Evolutionary conservation across 83 land plant species (phyloP).

Genomic region (Thuja plicata): DNA sequence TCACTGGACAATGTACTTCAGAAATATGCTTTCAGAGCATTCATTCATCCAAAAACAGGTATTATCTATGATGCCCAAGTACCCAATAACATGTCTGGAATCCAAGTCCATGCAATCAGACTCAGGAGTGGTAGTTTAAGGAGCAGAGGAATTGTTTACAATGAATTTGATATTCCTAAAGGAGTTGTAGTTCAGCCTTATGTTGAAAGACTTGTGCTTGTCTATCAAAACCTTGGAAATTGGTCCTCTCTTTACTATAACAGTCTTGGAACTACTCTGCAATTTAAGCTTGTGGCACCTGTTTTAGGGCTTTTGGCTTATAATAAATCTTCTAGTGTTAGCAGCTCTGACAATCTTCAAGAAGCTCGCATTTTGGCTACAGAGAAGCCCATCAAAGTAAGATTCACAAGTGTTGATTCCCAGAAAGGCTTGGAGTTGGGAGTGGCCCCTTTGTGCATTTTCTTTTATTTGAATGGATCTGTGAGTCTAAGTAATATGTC

Average conservation of each 20-base stretch:
- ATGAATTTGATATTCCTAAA: constrained; percentile 36
- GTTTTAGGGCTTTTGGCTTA: constrained; percentile 46
- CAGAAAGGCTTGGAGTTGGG: neutral
- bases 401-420: constrained; percentile 12
- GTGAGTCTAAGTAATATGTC: constrained; percentile 23
- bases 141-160: constrained; percentile 29
- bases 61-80: constrained; percentile 3
- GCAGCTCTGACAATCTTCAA: neutral
- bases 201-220: constrained; percentile 35
- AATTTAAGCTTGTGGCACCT: constrained; percentile 22
- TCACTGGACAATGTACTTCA: neutral
- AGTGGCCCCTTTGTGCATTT: constrained; percentile 23
- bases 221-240: constrained; percentile 42
- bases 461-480: constrained; percentile 25
- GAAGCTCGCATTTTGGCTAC: constrained; percentile 24
- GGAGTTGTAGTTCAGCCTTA: constrained; percentile 19
- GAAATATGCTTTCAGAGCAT: constrained; percentile 11
- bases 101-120: constrained; percentile 16
- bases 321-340: constrained; percentile 28
- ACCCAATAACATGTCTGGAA: neutral
- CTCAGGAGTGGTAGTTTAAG: constrained; percentile 38
- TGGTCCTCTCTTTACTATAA: constrained; percentile 32
- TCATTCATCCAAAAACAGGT: constrained; percentile 12
- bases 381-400: constrained; percentile 29
- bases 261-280: constrained; percentile 15